Percentiles rank a stretch among this genome's conserved stretches.
Evolutionary conservation across 306 rosid genomes (phyloP).

Genomic region (Hylodesmum podocarpum): DNA sequence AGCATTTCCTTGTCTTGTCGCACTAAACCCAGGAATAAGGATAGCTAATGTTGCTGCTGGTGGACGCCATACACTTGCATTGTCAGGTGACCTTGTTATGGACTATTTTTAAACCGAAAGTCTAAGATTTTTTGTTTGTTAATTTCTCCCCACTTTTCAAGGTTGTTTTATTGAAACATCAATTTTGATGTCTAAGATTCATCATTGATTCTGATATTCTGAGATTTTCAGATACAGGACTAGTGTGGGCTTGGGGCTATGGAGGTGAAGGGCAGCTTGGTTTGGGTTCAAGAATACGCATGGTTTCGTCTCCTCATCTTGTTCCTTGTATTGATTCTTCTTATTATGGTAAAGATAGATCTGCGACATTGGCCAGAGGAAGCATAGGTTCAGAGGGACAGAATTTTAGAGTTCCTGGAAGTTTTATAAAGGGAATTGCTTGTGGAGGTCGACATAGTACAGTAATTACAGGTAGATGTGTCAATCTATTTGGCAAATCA

Average conservation of each 20-base stretch:
- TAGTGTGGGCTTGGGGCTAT: conserved; percentile 96
- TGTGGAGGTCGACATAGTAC: conserved; percentile 94
- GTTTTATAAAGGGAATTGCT: conserved; percentile 64
- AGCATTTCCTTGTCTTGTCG: conserved; percentile 73
- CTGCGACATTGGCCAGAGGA: conserved; percentile 42
- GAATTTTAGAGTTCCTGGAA: conserved; percentile 59
- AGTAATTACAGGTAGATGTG: conserved; percentile 65
- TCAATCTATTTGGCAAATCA: neutral
- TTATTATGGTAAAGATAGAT: conserved; percentile 56
- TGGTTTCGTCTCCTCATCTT: conserved; percentile 90
- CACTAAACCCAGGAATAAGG: conserved; percentile 69
- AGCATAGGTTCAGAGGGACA: conserved; percentile 53
- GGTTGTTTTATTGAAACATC: neutral
- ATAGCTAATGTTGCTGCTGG: conserved; percentile 77
- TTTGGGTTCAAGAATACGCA: conserved; percentile 79
- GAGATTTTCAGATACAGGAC: conserved; percentile 75
- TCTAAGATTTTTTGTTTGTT: conserved; percentile 8
- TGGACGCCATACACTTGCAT: conserved; percentile 79
- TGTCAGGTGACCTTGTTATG: conserved; percentile 57
- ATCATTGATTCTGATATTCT: conserved; percentile 34
- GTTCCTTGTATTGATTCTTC: conserved; percentile 68
- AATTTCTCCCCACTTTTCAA: neutral
- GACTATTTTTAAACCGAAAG: neutral
- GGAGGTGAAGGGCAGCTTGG: conserved; percentile 98
- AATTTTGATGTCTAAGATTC: conserved; percentile 14